phyloP scores from a whole-genome alignment of 1,284 basidiomycete genomes.

The Rhodotorula sp. region DNA sequence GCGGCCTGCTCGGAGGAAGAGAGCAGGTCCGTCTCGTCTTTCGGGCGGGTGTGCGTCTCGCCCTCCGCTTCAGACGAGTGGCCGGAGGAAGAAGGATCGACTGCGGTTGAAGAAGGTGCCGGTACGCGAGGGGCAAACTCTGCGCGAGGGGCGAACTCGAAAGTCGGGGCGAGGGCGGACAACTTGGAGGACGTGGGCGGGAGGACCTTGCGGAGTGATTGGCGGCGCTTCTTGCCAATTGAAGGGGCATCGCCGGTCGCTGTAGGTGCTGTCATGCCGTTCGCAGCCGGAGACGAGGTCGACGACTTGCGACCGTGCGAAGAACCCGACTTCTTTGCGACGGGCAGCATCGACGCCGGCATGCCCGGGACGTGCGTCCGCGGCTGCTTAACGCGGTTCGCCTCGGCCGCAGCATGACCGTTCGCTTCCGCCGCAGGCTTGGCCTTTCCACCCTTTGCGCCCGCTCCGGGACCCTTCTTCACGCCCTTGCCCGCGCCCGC shows the following conservation, averaged over 20 bases:
- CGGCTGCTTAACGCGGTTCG: not conserved
- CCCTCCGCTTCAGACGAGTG: constrained; percentile 5
- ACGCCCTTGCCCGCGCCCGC: not conserved
- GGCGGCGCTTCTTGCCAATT: constrained; percentile 21
- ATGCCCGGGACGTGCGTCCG: constrained; percentile 18
- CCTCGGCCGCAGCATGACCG: not conserved
- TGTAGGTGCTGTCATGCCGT: not conserved
- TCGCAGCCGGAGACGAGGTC: not conserved
- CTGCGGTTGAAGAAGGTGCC: not conserved
- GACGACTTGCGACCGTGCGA: constrained; percentile 2
- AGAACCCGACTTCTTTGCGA: constrained; percentile 12
- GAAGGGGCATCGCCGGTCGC: constrained; percentile 5
- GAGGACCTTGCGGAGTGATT: constrained; percentile 9
- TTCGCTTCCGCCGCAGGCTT: not conserved
- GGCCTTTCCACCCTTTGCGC: not conserved
- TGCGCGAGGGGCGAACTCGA: constrained; percentile 29
- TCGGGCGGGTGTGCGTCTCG: not conserved
- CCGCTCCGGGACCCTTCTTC: not conserved
- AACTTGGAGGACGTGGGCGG: constrained; percentile 15
- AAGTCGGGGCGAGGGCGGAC: constrained; percentile 33
- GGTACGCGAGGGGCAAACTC: constrained; percentile 22
- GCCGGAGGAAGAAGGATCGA: not conserved
- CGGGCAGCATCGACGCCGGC: constrained; percentile 19
- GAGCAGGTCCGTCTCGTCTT: not conserved
- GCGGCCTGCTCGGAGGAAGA: constrained; percentile 4